Evolutionary conservation across 495 filamentous ascomycete genomes (phyloP).

Genomic region (Penicillium atrosanguineum): DNA sequence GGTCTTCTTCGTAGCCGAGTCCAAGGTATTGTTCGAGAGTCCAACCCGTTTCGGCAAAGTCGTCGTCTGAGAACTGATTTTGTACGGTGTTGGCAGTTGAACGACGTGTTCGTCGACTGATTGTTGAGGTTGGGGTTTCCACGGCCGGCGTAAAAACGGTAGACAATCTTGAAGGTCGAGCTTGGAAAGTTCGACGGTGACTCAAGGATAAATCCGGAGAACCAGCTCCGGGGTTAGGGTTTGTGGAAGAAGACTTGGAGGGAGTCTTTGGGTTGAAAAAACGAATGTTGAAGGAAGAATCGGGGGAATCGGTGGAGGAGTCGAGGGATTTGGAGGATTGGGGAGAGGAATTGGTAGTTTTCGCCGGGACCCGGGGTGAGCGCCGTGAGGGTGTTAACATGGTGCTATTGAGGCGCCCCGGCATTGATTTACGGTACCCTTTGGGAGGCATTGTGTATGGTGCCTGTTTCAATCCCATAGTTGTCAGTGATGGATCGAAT

Average conservation of each 20-base stretch:
- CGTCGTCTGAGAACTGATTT: constrained; percentile 10
- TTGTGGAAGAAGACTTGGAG: background rate
- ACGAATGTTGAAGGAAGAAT: constrained; percentile 13
- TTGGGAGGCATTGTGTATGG: constrained; percentile 25
- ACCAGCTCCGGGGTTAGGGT: background rate
- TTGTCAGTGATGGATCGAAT: constrained; percentile 6
- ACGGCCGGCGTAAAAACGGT: constrained; percentile 23
- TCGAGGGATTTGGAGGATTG: constrained; percentile 8
- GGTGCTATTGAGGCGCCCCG: constrained; percentile 11
- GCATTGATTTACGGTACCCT: constrained; percentile 23
- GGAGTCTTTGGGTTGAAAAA: constrained; percentile 14
- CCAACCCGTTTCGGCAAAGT: constrained; percentile 16
- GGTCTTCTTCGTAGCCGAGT: constrained; percentile 27
- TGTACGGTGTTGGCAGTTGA: constrained; percentile 12
- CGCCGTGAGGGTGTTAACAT: constrained; percentile 22
- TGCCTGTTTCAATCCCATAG: constrained; percentile 2
- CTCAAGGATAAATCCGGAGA: constrained; percentile 13
- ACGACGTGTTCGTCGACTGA: constrained; percentile 18
- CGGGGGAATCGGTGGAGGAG: constrained; percentile 8
- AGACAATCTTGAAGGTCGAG: constrained; percentile 24
- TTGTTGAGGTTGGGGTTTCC: constrained; percentile 12
- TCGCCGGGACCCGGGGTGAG: constrained; percentile 18
- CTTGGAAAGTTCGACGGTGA: constrained; percentile 19
- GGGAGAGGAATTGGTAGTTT: background rate
- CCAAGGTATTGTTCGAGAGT: constrained; percentile 19